Percentiles rank a stretch among this genome's conserved stretches.
Conservation (phyloP, 768 basidiomycete genomes). For the Tremella mesenterica region DNA sequence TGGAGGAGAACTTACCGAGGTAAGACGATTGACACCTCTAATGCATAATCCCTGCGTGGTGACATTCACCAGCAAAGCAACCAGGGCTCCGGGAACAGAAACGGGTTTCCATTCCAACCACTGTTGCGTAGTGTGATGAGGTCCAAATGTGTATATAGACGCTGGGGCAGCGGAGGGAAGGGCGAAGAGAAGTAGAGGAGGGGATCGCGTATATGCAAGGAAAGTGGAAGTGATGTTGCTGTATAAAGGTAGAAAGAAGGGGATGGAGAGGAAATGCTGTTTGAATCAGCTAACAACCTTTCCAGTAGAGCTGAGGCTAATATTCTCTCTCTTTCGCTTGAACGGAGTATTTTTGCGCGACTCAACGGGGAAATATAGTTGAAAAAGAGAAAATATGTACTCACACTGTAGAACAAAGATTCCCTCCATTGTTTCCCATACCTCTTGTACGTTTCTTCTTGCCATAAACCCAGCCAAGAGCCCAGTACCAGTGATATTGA, state of each 20-base stretch:
- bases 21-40: conserved; percentile 68
- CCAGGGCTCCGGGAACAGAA: conserved; percentile 48
- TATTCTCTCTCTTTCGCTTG: too few species aligned
- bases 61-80: conserved; percentile 58
- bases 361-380: too few species aligned
- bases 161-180: conserved; percentile 4
- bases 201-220: conserved; percentile 49
- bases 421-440: conserved; percentile 76
- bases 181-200: conserved; percentile 35
- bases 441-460: conserved; percentile 63
- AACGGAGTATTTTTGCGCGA: too few species aligned
- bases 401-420: conserved; percentile 72
- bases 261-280: conserved; percentile 72
- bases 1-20: conserved; percentile 70
- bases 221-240: not conserved
- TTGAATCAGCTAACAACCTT: not conserved
- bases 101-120: conserved; percentile 1
- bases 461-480: conserved; percentile 61
- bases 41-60: conserved; percentile 71
- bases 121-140: too few species aligned
- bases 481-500: conserved; percentile 59
- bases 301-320: not conserved
- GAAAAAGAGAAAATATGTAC: conserved; percentile 24
- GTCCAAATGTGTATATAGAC: not conserved
- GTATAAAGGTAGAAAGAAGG: conserved; percentile 52